Evolutionary conservation across 2,329 filamentous ascomycete genomes (phyloP).

Genomic region (Fusarium sp.): DNA sequence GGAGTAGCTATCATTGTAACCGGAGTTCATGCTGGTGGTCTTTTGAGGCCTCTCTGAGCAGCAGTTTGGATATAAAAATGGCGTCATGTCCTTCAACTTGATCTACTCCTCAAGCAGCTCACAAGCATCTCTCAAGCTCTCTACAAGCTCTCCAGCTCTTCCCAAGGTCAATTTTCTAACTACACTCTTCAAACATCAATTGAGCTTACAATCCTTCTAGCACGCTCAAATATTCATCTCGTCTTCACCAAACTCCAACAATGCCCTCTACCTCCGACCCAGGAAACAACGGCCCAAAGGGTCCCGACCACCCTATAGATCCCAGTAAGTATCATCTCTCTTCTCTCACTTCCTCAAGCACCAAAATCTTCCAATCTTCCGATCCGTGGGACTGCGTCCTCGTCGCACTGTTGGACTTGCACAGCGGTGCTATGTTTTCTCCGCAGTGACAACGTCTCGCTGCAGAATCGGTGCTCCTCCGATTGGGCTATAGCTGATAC

Average conservation of each 20-base stretch:
- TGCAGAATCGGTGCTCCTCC: conserved; percentile 10
- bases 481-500: conserved; percentile 15
- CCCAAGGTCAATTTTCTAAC: not conserved
- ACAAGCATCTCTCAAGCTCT: not conserved
- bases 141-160: not conserved
- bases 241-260: not conserved
- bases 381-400: not conserved
- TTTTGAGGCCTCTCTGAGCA: not conserved
- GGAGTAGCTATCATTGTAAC: not conserved
- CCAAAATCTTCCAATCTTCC: not conserved
- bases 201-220: not conserved
- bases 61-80: conserved; percentile 7
- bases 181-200: not conserved
- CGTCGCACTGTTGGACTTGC: conserved; percentile 2
- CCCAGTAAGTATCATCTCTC: conserved; percentile 8
- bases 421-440: conserved; percentile 20
- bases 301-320: conserved; percentile 20
- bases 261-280: conserved; percentile 22
- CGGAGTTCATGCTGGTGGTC: not conserved
- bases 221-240: not conserved
- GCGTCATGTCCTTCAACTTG: not conserved
- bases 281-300: conserved; percentile 8
- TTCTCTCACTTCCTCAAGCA: not conserved
- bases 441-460: conserved; percentile 9
- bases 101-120: not conserved